A percentile compares a stretch with the other conserved stretches of the same genome.
Conservation (phyloP, 2,329 filamentous ascomycete species). For the Exophiala spinifera region DNA sequence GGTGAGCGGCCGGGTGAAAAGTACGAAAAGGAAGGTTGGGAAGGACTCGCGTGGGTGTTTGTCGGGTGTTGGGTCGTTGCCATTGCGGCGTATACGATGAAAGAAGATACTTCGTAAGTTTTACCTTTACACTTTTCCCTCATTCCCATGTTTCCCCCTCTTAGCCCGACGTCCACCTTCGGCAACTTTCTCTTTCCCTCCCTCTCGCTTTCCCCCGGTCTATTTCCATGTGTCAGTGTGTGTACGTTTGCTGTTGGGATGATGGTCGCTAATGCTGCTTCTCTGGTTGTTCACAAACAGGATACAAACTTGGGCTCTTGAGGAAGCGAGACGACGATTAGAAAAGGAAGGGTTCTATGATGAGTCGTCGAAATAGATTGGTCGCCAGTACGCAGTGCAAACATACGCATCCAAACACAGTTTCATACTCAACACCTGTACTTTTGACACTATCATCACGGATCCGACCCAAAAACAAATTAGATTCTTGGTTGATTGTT, state of each 20-base stretch:
- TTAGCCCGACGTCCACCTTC: no score
- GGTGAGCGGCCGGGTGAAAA: conserved; percentile 94
- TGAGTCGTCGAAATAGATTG: conserved; percentile 51
- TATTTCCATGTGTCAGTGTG: no score
- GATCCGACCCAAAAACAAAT: no score
- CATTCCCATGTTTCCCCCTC: neutral
- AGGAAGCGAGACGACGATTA: conserved; percentile 91
- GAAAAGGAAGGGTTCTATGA: conserved; percentile 92
- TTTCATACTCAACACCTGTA: no score
- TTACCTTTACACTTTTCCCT: conserved; percentile 7
- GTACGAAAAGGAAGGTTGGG: conserved; percentile 94
- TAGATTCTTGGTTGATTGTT: no score
- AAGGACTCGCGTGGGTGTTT: conserved; percentile 54
- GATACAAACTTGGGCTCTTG: conserved; percentile 98
- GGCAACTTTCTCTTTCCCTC: no score
- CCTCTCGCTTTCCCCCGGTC: neutral
- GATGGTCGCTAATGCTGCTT: no score
- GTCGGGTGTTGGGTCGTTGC: conserved; percentile 71
- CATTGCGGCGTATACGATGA: conserved; percentile 83
- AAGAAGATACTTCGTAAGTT: conserved; percentile 97
- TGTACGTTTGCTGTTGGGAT: no score
- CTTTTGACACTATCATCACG: no score
- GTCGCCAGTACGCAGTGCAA: no score
- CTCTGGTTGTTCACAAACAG: no score
- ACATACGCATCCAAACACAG: no score